Conservation (phyloP, 2,329 filamentous ascomycete species). For the Nothophaeocryptopus gaeumannii region DNA sequence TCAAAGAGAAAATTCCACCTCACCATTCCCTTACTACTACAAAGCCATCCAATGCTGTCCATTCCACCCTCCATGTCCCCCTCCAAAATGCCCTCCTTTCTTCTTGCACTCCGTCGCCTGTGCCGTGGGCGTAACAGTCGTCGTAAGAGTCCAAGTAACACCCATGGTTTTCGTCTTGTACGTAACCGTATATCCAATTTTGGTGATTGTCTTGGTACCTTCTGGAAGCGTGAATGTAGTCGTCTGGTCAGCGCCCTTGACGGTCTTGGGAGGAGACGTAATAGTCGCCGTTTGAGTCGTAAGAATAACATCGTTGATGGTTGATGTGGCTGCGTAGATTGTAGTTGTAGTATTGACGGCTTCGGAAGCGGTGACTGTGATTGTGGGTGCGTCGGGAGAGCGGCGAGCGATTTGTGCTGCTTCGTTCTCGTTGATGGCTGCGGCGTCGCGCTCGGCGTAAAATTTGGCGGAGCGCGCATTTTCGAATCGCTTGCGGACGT, state of each 20-base stretch:
- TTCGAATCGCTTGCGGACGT: constrained; percentile 8
- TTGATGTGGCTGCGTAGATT: constrained; percentile 5
- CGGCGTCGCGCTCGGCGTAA: constrained; percentile 1
- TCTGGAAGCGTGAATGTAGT: constrained; percentile 6
- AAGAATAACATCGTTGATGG: constrained; percentile 2
- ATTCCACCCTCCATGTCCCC: no score
- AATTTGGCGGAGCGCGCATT: background rate
- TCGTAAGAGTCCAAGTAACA: constrained; percentile 18
- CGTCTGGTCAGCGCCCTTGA: constrained; percentile 5
- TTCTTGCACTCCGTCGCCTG: constrained; percentile 8
- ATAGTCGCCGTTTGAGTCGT: constrained; percentile 9
- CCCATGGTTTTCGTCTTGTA: constrained; percentile 12
- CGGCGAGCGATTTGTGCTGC: constrained; percentile 22
- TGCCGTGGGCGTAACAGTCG: constrained; percentile 10
- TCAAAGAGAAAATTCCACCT: no score
- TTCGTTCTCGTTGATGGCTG: background rate
- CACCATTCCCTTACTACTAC: no score
- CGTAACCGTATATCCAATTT: constrained; percentile 9
- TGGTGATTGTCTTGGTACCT: constrained; percentile 5
- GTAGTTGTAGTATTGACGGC: constrained; percentile 26
- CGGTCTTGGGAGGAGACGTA: constrained; percentile 15
- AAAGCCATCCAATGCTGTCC: no score
- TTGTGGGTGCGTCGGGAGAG: constrained; percentile 37
- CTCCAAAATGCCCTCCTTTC: constrained; percentile 17
- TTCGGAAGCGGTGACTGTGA: constrained; percentile 32